Evolutionary conservation across 176 grass and related monocot genomes (phyloP), one percentile per base, ranked within the genome.

Genomic region (Oryza coarctata): DNA sequence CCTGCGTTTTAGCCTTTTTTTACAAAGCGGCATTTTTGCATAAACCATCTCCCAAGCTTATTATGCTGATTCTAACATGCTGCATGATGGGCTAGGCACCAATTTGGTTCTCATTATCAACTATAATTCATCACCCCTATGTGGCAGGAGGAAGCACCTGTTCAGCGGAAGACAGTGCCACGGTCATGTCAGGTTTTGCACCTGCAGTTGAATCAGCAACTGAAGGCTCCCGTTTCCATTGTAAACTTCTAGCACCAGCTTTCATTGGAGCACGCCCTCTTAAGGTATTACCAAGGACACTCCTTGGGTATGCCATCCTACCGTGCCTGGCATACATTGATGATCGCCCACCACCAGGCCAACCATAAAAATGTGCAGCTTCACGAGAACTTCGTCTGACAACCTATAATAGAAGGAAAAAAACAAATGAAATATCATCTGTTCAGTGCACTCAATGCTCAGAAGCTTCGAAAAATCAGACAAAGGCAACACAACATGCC

Each of bases 231-330:
- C 94, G 94, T 70, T 94, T 97, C 94, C 94, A 97, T 41, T 97
- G 94, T 76, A 97, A 90, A 73, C 94, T 97, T 89, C 94, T 85
- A 79, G 94, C 94, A 35, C 94, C 94, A 31, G 87, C 66, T 89
- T 87, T 94, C 61, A 97, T 85, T 0, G 80, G 83, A 72, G 78
- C 74, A 70, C 86, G 92, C 22, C 85, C 92, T 82, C 84, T 89
- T 78, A 74, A 87, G 20, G 85, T 88, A 22, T 68, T 86, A 34
- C 92, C 71, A 44, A 83, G 83, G 71, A 87, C 74, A 80, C 85
- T 69, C 83, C 91, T 88, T 64, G 91, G 88, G 65, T 90, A 94
- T 82, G 88, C 68, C 29, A 88, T 90, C 43, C 92, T 92, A 62
- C 93, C 20, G 2, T 86, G 86, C 75, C 93, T 89, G 26, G 61